Evolutionary conservation across 306 rosid genomes (phyloP).

Genomic region (Prunus mira): DNA sequence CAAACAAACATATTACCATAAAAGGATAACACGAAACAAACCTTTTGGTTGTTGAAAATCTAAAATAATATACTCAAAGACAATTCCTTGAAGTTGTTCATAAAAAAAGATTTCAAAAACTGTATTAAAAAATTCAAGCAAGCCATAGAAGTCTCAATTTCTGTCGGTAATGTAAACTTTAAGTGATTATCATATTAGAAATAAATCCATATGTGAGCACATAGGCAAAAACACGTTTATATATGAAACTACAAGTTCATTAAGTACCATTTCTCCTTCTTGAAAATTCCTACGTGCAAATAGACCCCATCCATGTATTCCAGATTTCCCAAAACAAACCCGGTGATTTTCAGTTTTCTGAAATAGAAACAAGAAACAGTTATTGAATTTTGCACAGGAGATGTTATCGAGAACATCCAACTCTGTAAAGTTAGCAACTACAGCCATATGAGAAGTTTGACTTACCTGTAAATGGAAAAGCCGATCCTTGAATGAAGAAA

Average conservation of each 20-base stretch:
- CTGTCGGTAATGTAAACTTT: neutral
- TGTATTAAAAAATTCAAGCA: neutral
- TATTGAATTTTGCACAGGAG: neutral
- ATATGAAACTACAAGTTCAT: neutral
- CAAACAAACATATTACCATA: constrained; percentile 21
- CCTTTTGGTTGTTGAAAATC: neutral
- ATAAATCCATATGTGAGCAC: neutral
- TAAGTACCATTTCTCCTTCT: constrained; percentile 93
- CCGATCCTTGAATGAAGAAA: constrained; percentile 83
- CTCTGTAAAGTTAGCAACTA: constrained; percentile 10
- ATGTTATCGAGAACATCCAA: neutral
- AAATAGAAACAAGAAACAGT: constrained; percentile 29
- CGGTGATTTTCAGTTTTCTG: constrained; percentile 77
- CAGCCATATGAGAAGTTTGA: constrained; percentile 10
- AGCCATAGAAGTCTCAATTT: neutral
- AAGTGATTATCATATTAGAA: neutral
- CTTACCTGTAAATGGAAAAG: constrained; percentile 73
- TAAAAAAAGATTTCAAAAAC: neutral
- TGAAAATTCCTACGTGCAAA: constrained; percentile 85
- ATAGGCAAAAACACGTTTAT: neutral
- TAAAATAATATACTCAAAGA: neutral
- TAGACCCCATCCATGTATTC: constrained; percentile 99
- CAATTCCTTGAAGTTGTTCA: neutral
- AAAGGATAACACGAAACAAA: neutral
- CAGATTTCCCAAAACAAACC: constrained; percentile 93